Percentiles rank a stretch among this genome's conserved stretches.
Conservation (phyloP, 805 yeast genomes). For the Starmerella lactis-condensi region DNA sequence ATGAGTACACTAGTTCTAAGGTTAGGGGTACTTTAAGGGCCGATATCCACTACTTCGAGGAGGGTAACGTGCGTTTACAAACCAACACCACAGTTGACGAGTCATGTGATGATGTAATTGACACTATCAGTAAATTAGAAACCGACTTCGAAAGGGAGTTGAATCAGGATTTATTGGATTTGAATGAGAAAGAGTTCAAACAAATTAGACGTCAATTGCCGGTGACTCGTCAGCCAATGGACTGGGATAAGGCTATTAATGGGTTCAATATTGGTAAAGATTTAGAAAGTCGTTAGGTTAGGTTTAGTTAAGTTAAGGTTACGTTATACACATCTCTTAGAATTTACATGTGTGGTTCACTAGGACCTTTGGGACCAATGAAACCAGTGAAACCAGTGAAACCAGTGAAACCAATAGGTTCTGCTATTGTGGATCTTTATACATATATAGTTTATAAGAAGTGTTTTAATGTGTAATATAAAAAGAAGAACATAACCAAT, state of each 20-base stretch:
- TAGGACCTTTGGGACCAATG: too few relatives aligned
- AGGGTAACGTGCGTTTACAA: constrained; percentile 76
- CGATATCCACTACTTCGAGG: constrained; percentile 85
- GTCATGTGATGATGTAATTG: constrained; percentile 15
- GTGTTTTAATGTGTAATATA: constrained; percentile 38
- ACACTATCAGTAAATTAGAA: constrained; percentile 33
- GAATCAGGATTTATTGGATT: constrained; percentile 42
- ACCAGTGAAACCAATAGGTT: too few relatives aligned
- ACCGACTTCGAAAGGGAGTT: constrained; percentile 39
- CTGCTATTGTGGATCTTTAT: too few relatives aligned
- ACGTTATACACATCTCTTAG: too few relatives aligned
- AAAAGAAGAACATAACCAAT: constrained; percentile 33
- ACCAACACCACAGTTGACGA: constrained; percentile 18
- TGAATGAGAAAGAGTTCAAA: constrained; percentile 72
- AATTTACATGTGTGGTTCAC: too few relatives aligned
- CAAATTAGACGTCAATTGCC: constrained; percentile 79
- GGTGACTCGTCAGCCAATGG: constrained; percentile 72
- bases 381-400: too few relatives aligned
- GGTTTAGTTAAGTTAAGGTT: neutral
- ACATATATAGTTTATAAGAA: too few relatives aligned
- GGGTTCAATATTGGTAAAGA: constrained; percentile 58
- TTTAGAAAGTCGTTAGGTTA: constrained; percentile 10
- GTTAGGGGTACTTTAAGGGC: constrained; percentile 40
- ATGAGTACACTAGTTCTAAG: constrained; percentile 27
- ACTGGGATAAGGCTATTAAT: constrained; percentile 90